phyloP scores from a whole-genome alignment of 192 early-diverging fungal species.

The Coemansia erecta region DNA sequence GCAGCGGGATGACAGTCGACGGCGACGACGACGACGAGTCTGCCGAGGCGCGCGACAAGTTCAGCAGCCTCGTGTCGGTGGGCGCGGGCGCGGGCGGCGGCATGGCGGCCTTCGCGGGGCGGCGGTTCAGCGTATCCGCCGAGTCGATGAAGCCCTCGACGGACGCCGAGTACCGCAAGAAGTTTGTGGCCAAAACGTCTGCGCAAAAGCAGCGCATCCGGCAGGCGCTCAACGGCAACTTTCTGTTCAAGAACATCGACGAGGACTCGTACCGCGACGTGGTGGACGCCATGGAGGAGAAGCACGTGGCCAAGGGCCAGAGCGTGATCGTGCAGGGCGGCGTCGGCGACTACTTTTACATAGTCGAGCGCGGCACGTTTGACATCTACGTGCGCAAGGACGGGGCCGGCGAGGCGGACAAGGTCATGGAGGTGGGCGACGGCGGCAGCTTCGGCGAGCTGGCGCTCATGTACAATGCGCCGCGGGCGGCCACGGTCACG shows the following conservation, averaged over 20 bases:
- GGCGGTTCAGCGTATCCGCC: conserved; percentile 92
- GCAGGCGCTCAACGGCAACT: conserved; percentile 79
- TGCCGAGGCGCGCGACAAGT: conserved; percentile 64
- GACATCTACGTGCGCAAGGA: conserved; percentile 83
- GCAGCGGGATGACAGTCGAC: conserved; percentile 59
- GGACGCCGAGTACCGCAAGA: conserved; percentile 76
- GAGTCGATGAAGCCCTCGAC: conserved; percentile 93
- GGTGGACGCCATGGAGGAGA: conserved; percentile 95
- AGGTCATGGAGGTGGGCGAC: conserved; percentile 76
- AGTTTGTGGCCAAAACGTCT: conserved; percentile 83
- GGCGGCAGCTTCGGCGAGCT: conserved; percentile 97
- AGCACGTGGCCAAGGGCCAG: conserved; percentile 65
- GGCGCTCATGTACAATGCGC: conserved; percentile 99
- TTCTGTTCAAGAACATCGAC: conserved; percentile 91
- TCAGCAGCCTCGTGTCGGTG: conserved; percentile 57
- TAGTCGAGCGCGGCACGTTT: conserved; percentile 91
- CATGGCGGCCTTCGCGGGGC: conserved; percentile 75
- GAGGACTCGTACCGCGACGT: conserved; percentile 95
- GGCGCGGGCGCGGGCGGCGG: conserved; percentile 41
- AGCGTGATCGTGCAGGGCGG: conserved; percentile 90
- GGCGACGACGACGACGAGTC: conserved; percentile 61
- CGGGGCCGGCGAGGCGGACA: conserved; percentile 62
- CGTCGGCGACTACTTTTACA: conserved; percentile 97
- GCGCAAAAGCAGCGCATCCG: conserved; percentile 84
- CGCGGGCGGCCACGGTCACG: conserved; percentile 92